Base-by-base conservation (phyloP, 371 early-diverging fungal genomes). In the Apophysomyces ossiformis region DNA sequence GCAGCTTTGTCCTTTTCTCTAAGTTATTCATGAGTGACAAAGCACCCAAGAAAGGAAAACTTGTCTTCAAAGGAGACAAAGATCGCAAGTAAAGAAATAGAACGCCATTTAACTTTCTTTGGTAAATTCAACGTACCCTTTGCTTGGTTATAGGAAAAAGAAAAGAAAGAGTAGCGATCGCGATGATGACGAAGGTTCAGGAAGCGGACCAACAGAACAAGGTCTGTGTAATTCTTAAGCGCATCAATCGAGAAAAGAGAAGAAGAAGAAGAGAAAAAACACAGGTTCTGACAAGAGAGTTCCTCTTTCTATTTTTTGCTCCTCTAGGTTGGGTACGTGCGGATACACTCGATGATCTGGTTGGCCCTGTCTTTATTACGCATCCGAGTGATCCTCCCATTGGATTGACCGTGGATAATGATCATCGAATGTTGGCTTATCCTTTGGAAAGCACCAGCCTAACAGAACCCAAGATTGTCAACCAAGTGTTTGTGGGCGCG, bases 401-500 rank as follows among this genome's bases (percentile, higher is more conserved):
- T 16, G 84, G 85, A 60, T 68, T 93, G 12, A 79, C 77, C 2
- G 70, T 80, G 9, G 85, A 87, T 58, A 89, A 87, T 12, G 75
- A 82, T 35, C 78, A 82, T 65, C 76, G 79, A 41, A 71, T 87
- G 37, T 62, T 79, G 21, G 80, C 86, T 26, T 81, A 74, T 39
- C 84, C 81, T 1, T 68, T 83, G 21, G 66, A 69, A 7, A 35
- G 45, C 7, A 38, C 66, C 12, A 68, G 63, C 12, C 44, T 59
- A 38, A 73, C 81, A 16, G 92, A 91, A 57, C 94, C 94, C 4
- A 73, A 78, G 4, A 75, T 83, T 38, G 87, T 91, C 32, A 77
- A 87, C 7, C 90, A 90, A 74, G 95, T 93, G 4, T 88, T 93
- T 75, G 85, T 92, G 4, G 90, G 83, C 0, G 77, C 85, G 12